These are phyloP conservation scores for Chaetothyriales sp. DNA, from an alignment of 2,329 filamentous ascomycete species.

Conservation along the genomic window DNA sequence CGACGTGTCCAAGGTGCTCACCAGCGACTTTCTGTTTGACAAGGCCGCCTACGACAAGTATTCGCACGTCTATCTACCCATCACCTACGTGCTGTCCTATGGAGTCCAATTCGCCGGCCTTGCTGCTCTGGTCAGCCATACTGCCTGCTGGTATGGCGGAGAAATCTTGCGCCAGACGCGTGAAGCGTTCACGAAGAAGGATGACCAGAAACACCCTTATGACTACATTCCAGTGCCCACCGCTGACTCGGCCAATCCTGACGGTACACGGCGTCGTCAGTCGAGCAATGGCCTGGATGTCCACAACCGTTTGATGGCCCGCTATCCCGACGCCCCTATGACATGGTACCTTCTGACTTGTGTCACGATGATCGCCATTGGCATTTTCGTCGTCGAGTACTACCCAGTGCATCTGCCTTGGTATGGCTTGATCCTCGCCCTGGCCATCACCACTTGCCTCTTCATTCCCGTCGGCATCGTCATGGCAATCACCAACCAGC, in stretches of 20 bases:
- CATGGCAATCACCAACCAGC: slow-evolving; percentile 84
- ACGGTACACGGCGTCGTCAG: slow-evolving; percentile 2
- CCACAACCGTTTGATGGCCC: slow-evolving; percentile 68
- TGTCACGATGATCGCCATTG: slow-evolving; percentile 58
- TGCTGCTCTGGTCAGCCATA: slow-evolving; percentile 65
- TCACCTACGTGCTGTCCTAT: slow-evolving; percentile 77
- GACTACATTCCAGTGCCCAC: slow-evolving; percentile 38
- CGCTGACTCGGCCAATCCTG: background rate
- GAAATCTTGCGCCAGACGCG: slow-evolving; percentile 69
- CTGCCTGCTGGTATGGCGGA: slow-evolving; percentile 66
- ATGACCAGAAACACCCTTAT: slow-evolving; percentile 33
- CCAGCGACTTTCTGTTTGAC: slow-evolving; percentile 63
- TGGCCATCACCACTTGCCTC: slow-evolving; percentile 62
- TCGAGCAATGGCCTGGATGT: slow-evolving; percentile 50
- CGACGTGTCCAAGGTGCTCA: slow-evolving; percentile 66
- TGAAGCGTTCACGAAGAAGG: slow-evolving; percentile 49
- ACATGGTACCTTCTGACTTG: slow-evolving; percentile 69
- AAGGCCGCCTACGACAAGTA: slow-evolving; percentile 61
- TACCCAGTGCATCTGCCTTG: slow-evolving; percentile 69
- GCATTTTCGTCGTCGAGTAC: slow-evolving; percentile 76
- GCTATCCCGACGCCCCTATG: slow-evolving; percentile 67
- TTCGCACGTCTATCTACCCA: slow-evolving; percentile 69
- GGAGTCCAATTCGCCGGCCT: slow-evolving; percentile 74
- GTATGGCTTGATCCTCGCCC: slow-evolving; percentile 68
- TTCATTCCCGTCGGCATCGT: slow-evolving; percentile 87